Evolutionary conservation across 2,329 filamentous ascomycete species (phyloP).

Genomic region (Ceratocystis huliohia): DNA sequence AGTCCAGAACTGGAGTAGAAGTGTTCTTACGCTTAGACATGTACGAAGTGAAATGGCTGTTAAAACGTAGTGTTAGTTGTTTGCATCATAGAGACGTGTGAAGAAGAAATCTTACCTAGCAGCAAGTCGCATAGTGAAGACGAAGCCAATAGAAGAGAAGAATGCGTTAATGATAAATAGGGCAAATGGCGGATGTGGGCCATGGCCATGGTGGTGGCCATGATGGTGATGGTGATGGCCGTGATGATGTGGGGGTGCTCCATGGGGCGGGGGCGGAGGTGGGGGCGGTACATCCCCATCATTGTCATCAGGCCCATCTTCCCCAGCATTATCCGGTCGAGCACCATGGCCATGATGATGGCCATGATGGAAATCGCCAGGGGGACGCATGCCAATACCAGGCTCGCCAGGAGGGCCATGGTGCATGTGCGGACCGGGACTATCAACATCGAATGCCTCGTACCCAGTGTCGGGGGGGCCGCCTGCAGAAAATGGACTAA

Average conservation of each 20-base stretch:
- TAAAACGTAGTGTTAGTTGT: neutral
- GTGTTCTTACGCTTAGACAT: neutral
- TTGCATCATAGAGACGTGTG: neutral
- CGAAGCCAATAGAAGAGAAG: constrained; percentile 15
- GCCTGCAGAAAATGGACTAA: neutral
- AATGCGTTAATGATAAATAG: constrained; percentile 12
- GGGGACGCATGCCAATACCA: constrained; percentile 17
- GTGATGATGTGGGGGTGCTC: constrained; percentile 6
- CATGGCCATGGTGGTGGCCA: neutral
- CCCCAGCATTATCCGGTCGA: neutral
- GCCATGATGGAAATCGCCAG: constrained; percentile 12
- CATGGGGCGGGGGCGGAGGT: neutral
- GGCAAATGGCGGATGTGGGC: constrained; percentile 1
- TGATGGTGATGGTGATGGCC: neutral
- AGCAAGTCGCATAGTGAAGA: constrained; percentile 8
- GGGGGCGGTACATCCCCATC: neutral
- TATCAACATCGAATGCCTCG: neutral
- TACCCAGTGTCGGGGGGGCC: neutral
- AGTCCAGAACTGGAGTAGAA: neutral
- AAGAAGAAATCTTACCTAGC: constrained; percentile 7
- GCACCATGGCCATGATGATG: neutral
- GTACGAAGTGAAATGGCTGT: neutral
- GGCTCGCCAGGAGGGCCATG: constrained; percentile 14
- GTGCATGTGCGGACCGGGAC: constrained; percentile 13
- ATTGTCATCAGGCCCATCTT: neutral